These are phyloP conservation scores for Tetrapisispora nanseiensis DNA, from an alignment of 805 yeast genomes.

Conservation along the genomic window DNA sequence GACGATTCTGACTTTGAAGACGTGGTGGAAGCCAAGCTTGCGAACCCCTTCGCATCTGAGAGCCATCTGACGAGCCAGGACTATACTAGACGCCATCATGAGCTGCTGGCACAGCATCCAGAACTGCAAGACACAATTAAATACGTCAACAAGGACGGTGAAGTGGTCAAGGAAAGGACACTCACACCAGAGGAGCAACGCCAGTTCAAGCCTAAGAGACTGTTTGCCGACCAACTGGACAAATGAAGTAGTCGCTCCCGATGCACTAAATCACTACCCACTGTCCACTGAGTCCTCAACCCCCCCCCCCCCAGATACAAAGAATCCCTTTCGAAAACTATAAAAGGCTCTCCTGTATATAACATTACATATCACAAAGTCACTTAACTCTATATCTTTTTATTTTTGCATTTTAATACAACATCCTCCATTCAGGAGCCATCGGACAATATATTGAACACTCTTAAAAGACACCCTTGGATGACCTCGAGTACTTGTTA, in stretches of 20 bases:
- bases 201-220: slow-evolving; percentile 23
- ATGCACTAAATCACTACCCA: no score
- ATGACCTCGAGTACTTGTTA: no score
- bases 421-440: no score
- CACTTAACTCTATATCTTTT: no score
- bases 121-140: slow-evolving; percentile 17
- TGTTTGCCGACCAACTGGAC: slow-evolving; percentile 14
- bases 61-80: slow-evolving; percentile 8
- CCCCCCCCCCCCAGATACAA: no score
- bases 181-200: slow-evolving; percentile 16
- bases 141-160: slow-evolving; percentile 30
- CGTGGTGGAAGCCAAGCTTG: neutral
- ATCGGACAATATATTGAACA: no score
- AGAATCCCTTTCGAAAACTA: no score
- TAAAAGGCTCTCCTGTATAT: neutral
- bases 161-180: slow-evolving; percentile 19
- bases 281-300: neutral
- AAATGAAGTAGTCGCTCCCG: neutral
- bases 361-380: neutral
- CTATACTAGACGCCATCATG: slow-evolving; percentile 10
- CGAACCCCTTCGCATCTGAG: slow-evolving; percentile 14
- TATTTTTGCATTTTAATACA: no score
- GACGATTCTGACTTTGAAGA: neutral
- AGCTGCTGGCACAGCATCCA: slow-evolving; percentile 14
- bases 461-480: neutral